Conservation (phyloP, 208 protist species). For the Leishmania guyanensis region DNA sequence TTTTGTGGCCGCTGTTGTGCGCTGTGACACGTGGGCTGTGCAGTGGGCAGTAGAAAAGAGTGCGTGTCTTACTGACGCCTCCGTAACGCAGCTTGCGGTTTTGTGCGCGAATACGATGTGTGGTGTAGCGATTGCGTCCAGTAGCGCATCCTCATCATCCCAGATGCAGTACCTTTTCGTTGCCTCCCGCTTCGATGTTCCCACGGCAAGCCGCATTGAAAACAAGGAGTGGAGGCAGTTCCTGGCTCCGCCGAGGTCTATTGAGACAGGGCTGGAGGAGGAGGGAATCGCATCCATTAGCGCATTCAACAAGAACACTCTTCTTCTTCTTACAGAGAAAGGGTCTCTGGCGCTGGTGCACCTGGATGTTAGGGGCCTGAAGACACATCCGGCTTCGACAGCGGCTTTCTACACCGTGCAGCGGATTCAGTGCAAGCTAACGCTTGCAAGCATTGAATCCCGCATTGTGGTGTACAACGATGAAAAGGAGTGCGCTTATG, state of each 20-base stretch:
- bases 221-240: conserved; percentile 38
- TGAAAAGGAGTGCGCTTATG: conserved; percentile 2
- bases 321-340: conserved; percentile 19
- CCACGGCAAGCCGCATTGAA: conserved; percentile 7
- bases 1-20: conserved; percentile 60
- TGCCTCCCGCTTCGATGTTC: conserved; percentile 38
- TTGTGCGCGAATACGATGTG: conserved; percentile 35
- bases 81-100: conserved; percentile 21
- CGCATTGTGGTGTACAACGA: conserved; percentile 18
- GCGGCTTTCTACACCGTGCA: conserved; percentile 9
- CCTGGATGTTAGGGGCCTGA: conserved; percentile 13
- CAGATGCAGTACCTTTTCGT: conserved; percentile 24
- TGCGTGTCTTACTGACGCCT: conserved; percentile 26
- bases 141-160: background rate
- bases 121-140: conserved; percentile 18
- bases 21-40: conserved; percentile 84
- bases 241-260: conserved; percentile 9
- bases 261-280: conserved; percentile 25
- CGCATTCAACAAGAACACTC: conserved; percentile 25
- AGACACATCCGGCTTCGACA: background rate
- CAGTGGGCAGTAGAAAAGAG: conserved; percentile 58
- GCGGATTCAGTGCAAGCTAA: conserved; percentile 4
- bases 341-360: conserved; percentile 25
- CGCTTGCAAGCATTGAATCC: background rate
- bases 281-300: conserved; percentile 24